A percentile compares a stretch with the other conserved stretches of the same genome.
Evolutionary conservation across 225 moss, liverwort and hornwort species (phyloP).

Genomic region (Pseudisothecium myosuroides): DNA sequence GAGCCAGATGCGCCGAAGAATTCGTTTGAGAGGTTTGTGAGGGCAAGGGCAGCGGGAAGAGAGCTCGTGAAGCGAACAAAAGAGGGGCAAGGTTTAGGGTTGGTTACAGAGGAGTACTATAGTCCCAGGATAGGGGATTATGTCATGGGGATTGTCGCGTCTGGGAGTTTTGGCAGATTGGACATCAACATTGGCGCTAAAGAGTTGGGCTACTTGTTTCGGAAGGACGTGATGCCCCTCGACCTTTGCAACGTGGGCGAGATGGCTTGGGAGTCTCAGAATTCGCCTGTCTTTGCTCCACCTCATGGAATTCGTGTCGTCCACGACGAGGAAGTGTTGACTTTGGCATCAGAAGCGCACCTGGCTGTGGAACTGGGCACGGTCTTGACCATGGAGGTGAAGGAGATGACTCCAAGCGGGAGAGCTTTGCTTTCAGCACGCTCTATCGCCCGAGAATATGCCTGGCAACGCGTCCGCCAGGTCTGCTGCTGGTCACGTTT

Average conservation of each 20-base stretch:
- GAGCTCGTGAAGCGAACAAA: not conserved
- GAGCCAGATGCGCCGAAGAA: not conserved
- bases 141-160: constrained; percentile 55
- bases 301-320: constrained; percentile 23
- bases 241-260: constrained; percentile 28
- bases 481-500: not conserved
- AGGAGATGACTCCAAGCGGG: constrained; percentile 49
- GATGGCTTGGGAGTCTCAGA: constrained; percentile 32
- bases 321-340: constrained; percentile 32
- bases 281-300: not conserved
- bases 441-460: constrained; percentile 41
- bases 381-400: constrained; percentile 44
- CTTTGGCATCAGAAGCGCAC: not conserved
- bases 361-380: constrained; percentile 46
- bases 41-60: constrained; percentile 15
- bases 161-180: constrained; percentile 41
- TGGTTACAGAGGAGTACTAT: constrained; percentile 28
- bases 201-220: constrained; percentile 51
- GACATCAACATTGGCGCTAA: constrained; percentile 61
- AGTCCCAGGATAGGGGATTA: constrained; percentile 54
- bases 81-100: not conserved
- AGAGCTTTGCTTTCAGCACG: constrained; percentile 64
- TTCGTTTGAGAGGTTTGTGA: constrained; percentile 15
- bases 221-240: constrained; percentile 68
- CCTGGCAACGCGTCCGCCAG: constrained; percentile 83